Evolutionary conservation across 192 early-diverging fungal species (phyloP), one percentile per base, ranked within the genome.

Genomic region (Entophlyctis luteolus): DNA sequence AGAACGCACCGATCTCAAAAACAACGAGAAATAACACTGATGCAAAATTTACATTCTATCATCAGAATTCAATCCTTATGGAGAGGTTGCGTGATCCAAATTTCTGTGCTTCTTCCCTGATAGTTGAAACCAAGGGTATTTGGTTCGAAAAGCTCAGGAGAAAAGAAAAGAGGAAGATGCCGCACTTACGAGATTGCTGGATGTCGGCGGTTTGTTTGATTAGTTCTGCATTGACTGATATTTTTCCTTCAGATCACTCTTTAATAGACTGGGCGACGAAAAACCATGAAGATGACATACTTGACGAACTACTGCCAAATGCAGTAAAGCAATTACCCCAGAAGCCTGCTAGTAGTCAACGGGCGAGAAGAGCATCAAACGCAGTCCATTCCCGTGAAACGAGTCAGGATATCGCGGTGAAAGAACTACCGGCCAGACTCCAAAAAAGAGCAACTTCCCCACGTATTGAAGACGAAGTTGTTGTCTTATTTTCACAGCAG

Each of bases 241-340:
- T n/a, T 60, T 23, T 34, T 31, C 10, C 14, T 38, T 18, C 25
- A 62, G 68, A 62, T 38, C 27, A 25, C 4, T 25, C 68, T 20
- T 38, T 70, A 1, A 34, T 70, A 23, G 59, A 62, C 20, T 70
- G 68, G 68, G 48, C 59, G 8, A 10, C 52, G 32, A 38, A 62
- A 25, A 42, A 52, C 25, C 46, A 70, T 22, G 68, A 70, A 18
- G 32, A 18, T 14, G 46, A 29, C 4, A 45, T 62, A n/a, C n/a
- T n/a, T n/a, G n/a, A n/a, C n/a, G n/a, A n/a, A n/a, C n/a, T n/a
- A n/a, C n/a, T n/a, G n/a, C n/a, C n/a, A n/a, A n/a, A n/a, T n/a
- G n/a, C n/a, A n/a, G n/a, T n/a, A n/a, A n/a, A n/a, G n/a, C n/a
- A n/a, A n/a, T n/a, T n/a, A n/a, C n/a, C n/a, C n/a, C n/a, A n/a